Evolutionary conservation across 2,329 filamentous ascomycete species (phyloP).

Genomic region (Dothiorella sarmentorum): DNA sequence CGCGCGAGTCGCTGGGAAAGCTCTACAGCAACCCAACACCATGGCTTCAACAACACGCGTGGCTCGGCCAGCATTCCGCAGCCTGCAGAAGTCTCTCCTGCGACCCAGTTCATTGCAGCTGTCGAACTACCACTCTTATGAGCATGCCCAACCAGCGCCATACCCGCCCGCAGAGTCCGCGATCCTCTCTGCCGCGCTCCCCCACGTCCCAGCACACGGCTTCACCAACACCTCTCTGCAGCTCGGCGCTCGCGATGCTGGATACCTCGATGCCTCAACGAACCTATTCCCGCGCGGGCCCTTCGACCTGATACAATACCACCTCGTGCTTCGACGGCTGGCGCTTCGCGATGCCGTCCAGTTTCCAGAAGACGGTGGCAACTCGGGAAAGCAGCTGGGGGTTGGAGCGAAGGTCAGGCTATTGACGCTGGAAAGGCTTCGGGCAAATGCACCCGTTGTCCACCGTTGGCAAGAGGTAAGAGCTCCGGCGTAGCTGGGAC

Average conservation of each 20-base stretch:
- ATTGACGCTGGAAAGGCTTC: slow-evolving; percentile 72
- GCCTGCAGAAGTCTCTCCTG: slow-evolving; percentile 26
- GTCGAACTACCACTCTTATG: slow-evolving; percentile 34
- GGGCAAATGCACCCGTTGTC: slow-evolving; percentile 69
- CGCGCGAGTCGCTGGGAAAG: background rate
- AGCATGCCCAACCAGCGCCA: slow-evolving; percentile 46
- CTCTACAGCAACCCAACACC: slow-evolving; percentile 19
- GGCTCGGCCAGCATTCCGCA: slow-evolving; percentile 26
- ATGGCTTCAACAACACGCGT: slow-evolving; percentile 31
- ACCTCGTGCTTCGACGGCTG: slow-evolving; percentile 65
- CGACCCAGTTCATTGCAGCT: slow-evolving; percentile 20
- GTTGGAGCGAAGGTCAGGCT: slow-evolving; percentile 64
- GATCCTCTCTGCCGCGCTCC: slow-evolving; percentile 78
- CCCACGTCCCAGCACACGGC: slow-evolving; percentile 74
- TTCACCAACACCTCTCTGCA: slow-evolving; percentile 73
- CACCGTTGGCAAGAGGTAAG: slow-evolving; percentile 82
- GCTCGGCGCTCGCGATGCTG: slow-evolving; percentile 76
- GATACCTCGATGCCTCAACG: slow-evolving; percentile 81
- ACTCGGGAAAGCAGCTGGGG: slow-evolving; percentile 36
- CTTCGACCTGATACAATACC: slow-evolving; percentile 78
- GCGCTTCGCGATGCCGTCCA: slow-evolving; percentile 52
- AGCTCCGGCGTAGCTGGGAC: background rate
- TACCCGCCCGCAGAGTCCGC: slow-evolving; percentile 67
- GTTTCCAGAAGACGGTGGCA: slow-evolving; percentile 36
- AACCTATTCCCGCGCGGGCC: slow-evolving; percentile 76